Evolutionary conservation across 805 yeast species (phyloP).

Genomic region (Danielia oregonensis): DNA sequence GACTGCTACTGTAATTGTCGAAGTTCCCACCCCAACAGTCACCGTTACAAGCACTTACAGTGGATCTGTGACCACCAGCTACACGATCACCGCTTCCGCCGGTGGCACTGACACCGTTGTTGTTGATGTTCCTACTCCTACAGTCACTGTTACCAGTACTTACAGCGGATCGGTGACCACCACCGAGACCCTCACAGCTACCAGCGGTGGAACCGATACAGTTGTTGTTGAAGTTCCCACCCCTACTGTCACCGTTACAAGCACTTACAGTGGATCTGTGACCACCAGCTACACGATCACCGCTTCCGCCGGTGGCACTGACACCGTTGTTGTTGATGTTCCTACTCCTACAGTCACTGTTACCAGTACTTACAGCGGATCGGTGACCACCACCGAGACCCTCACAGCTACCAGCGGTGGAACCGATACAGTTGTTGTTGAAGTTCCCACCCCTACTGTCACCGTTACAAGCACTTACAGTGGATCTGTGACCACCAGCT

Average conservation of each 20-base stretch:
- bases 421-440: too few relatives aligned
- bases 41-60: constrained; percentile 4
- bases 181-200: too few relatives aligned
- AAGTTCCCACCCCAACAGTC: constrained; percentile 2
- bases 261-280: too few relatives aligned
- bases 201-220: constrained; percentile 8
- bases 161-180: neutral
- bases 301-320: constrained; percentile 8
- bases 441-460: too few relatives aligned
- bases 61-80: constrained; percentile 6
- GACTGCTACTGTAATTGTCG: constrained; percentile 4
- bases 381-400: too few relatives aligned
- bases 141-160: constrained; percentile 5
- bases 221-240: constrained; percentile 7
- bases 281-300: constrained; percentile 7
- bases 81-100: constrained; percentile 14
- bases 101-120: too few relatives aligned
- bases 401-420: too few relatives aligned
- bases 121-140: constrained; percentile 15
- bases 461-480: too few relatives aligned
- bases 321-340: constrained; percentile 10
- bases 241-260: constrained; percentile 2
- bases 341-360: too few relatives aligned
- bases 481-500: too few relatives aligned
- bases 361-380: too few relatives aligned